A percentile compares a stretch with the other conserved stretches of the same genome.
Conservation (phyloP, 2,329 filamentous ascomycete species). For the Cordyceps pruinosa region DNA sequence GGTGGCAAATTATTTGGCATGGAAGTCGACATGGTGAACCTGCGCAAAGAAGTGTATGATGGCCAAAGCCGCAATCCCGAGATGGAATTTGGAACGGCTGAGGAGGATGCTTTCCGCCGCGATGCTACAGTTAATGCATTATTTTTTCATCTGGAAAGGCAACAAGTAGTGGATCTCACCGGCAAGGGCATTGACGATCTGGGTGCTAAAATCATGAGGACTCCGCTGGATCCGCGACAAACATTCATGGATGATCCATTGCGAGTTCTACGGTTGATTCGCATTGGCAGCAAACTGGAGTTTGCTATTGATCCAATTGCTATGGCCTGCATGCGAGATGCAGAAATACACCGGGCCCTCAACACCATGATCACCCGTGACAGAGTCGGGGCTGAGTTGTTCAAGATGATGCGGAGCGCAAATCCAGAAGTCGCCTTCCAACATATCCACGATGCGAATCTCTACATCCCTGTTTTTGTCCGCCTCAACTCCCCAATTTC, state of each 20-base stretch:
- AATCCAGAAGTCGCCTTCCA: slow-evolving; percentile 11
- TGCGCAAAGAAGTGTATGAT: slow-evolving; percentile 16
- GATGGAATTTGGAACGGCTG: slow-evolving; percentile 17
- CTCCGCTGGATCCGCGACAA: slow-evolving; percentile 14
- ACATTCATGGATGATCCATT: slow-evolving; percentile 18
- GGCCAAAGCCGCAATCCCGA: slow-evolving; percentile 14
- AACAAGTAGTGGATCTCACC: slow-evolving; percentile 15
- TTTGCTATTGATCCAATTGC: slow-evolving; percentile 11
- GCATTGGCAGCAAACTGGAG: slow-evolving; percentile 13
- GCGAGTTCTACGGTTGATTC: slow-evolving; percentile 14
- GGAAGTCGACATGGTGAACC: slow-evolving; percentile 17
- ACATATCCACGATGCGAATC: slow-evolving; percentile 1
- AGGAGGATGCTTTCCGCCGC: slow-evolving; percentile 16
- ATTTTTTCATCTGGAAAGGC: slow-evolving; percentile 14
- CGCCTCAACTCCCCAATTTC: slow-evolving; percentile 13
- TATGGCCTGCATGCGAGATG: slow-evolving; percentile 4
- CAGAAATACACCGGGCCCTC: slow-evolving; percentile 10
- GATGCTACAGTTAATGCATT: slow-evolving; percentile 17
- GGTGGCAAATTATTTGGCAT: slow-evolving; percentile 15
- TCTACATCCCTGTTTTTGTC: background rate
- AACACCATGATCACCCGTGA: slow-evolving; percentile 16
- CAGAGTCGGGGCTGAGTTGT: slow-evolving; percentile 13
- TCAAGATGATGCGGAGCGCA: slow-evolving; percentile 14
- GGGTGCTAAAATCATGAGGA: slow-evolving; percentile 13
- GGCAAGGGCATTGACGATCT: slow-evolving; percentile 13